Evolutionary conservation across 306 rosid genomes (phyloP).

Genomic region (Rosa persica): DNA sequence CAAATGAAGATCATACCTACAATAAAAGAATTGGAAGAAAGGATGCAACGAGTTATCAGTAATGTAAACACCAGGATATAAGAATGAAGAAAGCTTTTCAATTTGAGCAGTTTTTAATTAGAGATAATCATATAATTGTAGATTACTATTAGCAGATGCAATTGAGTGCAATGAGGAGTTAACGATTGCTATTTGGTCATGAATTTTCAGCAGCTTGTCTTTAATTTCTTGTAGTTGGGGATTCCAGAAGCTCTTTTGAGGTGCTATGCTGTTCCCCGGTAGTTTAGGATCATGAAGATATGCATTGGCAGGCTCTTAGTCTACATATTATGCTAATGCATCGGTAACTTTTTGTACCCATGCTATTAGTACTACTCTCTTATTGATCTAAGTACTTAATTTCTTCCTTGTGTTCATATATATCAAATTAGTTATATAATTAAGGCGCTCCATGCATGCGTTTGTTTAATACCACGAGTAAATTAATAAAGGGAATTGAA

Average conservation of each 20-base stretch:
- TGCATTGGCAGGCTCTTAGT: not conserved
- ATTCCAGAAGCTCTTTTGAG: not conserved
- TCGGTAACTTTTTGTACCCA: not conserved
- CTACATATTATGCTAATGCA: not conserved
- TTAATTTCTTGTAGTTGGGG: not conserved
- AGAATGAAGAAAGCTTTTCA: not conserved
- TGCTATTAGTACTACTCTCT: not conserved
- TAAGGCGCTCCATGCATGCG: not conserved
- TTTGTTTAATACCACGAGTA: not conserved
- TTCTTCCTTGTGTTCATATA: not conserved
- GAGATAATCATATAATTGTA: not conserved
- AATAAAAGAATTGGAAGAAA: not conserved
- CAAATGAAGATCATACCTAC: conserved; percentile 24
- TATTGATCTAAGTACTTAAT: too few species aligned
- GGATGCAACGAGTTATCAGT: not conserved
- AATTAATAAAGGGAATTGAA: not conserved
- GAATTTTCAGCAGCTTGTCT: not conserved
- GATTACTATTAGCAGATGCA: not conserved
- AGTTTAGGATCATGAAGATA: not conserved
- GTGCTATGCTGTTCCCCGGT: not conserved
- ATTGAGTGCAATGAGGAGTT: not conserved
- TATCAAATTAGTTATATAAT: not conserved
- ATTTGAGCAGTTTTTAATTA: not conserved
- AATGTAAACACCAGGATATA: not conserved
- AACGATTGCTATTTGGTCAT: not conserved